Conservation (phyloP, 139 green algal genomes). For the Gonium pectorale region DNA sequence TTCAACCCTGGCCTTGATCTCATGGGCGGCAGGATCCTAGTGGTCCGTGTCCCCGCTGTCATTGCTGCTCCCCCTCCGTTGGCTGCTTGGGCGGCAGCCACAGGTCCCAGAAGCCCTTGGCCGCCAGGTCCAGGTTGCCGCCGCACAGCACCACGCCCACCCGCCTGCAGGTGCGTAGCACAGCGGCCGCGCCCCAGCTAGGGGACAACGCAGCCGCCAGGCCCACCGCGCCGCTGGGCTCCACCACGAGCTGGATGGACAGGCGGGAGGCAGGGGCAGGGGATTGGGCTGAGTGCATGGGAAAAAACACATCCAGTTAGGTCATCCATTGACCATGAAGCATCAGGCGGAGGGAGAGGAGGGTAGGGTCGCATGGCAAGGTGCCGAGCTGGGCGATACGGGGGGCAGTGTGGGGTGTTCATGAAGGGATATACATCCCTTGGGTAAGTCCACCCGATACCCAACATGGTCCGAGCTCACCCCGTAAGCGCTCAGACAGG, state of each 20-base stretch:
- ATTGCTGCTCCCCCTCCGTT: neutral
- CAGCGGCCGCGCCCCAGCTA: neutral
- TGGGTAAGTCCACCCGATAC: too few species aligned
- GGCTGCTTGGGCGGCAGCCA: neutral
- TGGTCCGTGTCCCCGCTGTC: too few species aligned
- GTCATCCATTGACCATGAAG: too few species aligned
- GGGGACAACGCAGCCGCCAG: slow-evolving; percentile 78
- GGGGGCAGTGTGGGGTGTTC: too few species aligned
- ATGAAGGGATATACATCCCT: too few species aligned
- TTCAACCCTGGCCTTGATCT: too few species aligned
- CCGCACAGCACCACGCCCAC: slow-evolving; percentile 88
- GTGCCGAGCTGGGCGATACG: too few species aligned
- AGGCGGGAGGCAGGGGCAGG: neutral
- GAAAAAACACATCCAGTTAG: neutral
- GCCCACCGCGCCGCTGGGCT: slow-evolving; percentile 84
- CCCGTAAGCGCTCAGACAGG: too few species aligned
- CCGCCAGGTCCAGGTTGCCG: slow-evolving; percentile 79
- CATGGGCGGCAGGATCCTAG: too few species aligned
- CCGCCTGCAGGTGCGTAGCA: neutral
- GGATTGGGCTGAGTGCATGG: neutral
- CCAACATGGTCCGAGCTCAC: too few species aligned
- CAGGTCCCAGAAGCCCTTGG: slow-evolving; percentile 46
- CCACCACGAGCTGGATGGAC: slow-evolving; percentile 79
- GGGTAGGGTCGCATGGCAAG: too few species aligned
- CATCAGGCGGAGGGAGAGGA: too few species aligned